Evolutionary conservation across 1,284 basidiomycete genomes (phyloP).

Genomic region (Irpex lacteus): DNA sequence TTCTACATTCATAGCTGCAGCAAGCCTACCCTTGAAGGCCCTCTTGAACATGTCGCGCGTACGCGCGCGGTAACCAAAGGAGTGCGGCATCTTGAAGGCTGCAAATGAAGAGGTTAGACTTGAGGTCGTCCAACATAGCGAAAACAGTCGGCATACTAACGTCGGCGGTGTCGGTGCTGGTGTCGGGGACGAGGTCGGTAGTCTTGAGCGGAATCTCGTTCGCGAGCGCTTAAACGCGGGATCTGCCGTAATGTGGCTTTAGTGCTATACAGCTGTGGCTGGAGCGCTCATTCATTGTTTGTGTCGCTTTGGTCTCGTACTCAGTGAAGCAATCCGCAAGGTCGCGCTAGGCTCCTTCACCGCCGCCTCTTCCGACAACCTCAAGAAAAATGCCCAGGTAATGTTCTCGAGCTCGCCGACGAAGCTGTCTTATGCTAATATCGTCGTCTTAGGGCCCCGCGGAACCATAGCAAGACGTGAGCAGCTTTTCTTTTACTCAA

Average conservation of each 20-base stretch:
- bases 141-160: conserved; percentile 26
- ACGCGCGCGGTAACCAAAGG: conserved; percentile 99
- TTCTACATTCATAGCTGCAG: conserved; percentile 12
- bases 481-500: conserved; percentile 51
- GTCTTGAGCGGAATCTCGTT: conserved; percentile 6
- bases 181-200: conserved; percentile 28
- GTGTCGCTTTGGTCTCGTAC: conserved; percentile 18
- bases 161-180: conserved; percentile 46
- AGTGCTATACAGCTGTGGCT: conserved; percentile 46
- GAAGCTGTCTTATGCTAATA: conserved; percentile 34
- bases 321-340: conserved; percentile 23
- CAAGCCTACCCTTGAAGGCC: conserved; percentile 84
- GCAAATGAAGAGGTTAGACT: conserved; percentile 17
- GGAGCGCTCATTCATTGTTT: conserved; percentile 24
- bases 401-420: conserved; percentile 25
- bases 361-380: conserved; percentile 36
- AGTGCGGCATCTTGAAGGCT: conserved; percentile 95
- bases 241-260: conserved; percentile 9
- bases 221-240: conserved; percentile 7
- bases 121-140: conserved; percentile 21
- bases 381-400: conserved; percentile 83
- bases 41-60: conserved; percentile 99
- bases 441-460: conserved; percentile 63
- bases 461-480: conserved; percentile 91
- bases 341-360: conserved; percentile 25